Evolutionary conservation across 129 eudicot species (phyloP), one percentile per base, ranked within the genome.

Genomic region (Saussurea involucrata): DNA sequence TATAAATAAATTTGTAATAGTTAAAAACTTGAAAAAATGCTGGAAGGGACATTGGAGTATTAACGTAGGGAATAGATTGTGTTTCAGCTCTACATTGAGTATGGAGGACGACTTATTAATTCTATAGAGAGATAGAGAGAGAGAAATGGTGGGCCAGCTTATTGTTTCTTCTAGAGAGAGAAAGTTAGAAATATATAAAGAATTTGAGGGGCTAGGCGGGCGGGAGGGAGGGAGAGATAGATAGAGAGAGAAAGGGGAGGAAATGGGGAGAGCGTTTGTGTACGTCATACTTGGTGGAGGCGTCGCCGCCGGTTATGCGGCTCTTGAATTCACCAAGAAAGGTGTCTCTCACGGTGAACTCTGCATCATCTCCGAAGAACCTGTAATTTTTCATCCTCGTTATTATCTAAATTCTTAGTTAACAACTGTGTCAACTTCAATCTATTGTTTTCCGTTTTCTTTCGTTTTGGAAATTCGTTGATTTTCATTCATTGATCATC

Each of bases 281-380:
- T 95, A 91, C 76, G 97, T 89, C 57, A 91, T 95, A 74, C 81
- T 95, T 33, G 98, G 98, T 13, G 98, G 98, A 53, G 98, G 98
- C 6, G 98, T 95, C 1, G 93, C 98, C 15, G 97, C 98, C 63
- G 98, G 98, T 33, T 95, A 95, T 40, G 98, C 98, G 24, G 96
- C 98, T 75, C 98, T 86, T 73, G 98, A 95, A 86, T 95, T 95
- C 86, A 84, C 92, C 63, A 89, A 86, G 25, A 70, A 82, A 78
- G 94, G 97, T 7, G 96, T 95, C 32, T 87, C 92, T 49, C 78
- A 77, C 46, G 98, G 98, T 20, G 97, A 95, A 89, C 98, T 95
- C 77, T 95, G 98, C 78, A 95, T 95, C 87, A 95, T 95, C 83
- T 91, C 98, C 75, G 92, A 95, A 83, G 98, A 95, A 83, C 76